phyloP scores from a whole-genome alignment of 83 land plant genomes.

The Picea engelmannii region DNA sequence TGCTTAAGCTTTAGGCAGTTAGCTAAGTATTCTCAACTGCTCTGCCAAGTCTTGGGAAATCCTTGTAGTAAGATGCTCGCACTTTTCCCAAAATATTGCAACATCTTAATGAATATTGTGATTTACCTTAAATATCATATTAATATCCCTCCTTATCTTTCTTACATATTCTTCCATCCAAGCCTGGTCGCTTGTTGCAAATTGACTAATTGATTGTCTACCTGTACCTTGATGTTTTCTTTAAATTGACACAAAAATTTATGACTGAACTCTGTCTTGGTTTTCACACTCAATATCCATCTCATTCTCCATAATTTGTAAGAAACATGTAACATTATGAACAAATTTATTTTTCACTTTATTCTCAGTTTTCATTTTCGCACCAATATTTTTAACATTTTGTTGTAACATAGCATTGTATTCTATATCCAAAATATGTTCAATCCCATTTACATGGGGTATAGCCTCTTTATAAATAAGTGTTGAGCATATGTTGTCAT shows the following conservation, averaged over 20 bases:
- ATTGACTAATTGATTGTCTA: conserved; percentile 6
- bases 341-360: conserved; percentile 11
- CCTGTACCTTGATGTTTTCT: conserved; percentile 13
- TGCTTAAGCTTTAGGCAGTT: too few species aligned
- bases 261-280: neutral
- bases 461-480: conserved; percentile 25
- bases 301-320: conserved; percentile 6
- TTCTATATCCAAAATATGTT: neutral
- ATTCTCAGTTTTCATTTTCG: neutral
- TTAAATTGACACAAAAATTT: conserved; percentile 49
- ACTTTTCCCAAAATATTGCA: conserved; percentile 66
- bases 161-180: conserved; percentile 36
- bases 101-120: conserved; percentile 35
- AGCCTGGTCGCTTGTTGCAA: conserved; percentile 16
- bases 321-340: neutral
- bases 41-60: conserved; percentile 95
- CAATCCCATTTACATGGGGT: conserved; percentile 14
- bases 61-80: conserved; percentile 77
- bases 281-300: too few species aligned
- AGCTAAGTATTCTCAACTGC: conserved; percentile 50
- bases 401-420: neutral
- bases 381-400: neutral
- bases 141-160: conserved; percentile 31
- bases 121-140: conserved; percentile 34
- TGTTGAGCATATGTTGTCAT: too few species aligned